Conservation (phyloP, 1,284 basidiomycete genomes). For the Ustilago vetiveriae region DNA sequence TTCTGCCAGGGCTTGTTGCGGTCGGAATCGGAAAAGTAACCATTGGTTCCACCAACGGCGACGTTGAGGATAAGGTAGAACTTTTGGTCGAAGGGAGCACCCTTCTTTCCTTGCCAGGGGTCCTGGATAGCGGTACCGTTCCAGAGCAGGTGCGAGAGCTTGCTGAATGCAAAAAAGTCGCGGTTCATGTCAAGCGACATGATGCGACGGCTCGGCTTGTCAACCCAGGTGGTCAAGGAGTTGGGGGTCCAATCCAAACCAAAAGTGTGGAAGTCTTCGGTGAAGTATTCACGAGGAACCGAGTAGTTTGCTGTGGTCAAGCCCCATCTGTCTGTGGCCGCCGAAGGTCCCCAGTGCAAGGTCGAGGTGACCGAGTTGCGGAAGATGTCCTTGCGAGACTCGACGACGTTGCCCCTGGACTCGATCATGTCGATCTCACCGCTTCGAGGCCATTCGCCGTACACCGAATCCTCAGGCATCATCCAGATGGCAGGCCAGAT, state of each 20-base stretch:
- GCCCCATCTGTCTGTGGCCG: constrained; percentile 24
- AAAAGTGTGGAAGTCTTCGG: constrained; percentile 79
- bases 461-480: constrained; percentile 76
- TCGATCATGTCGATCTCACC: constrained; percentile 84
- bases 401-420: constrained; percentile 67
- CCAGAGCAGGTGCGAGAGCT: constrained; percentile 76
- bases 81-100: constrained; percentile 85
- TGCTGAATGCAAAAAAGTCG: constrained; percentile 77
- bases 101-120: constrained; percentile 68
- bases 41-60: constrained; percentile 76
- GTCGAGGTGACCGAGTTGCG: constrained; percentile 24
- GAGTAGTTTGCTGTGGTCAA: constrained; percentile 72
- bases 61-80: constrained; percentile 85
- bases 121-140: constrained; percentile 76
- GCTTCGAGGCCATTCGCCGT: constrained; percentile 80
- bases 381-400: constrained; percentile 76
- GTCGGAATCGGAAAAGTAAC: constrained; percentile 79
- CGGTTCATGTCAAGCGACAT: constrained; percentile 70
- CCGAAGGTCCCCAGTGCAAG: constrained; percentile 21
- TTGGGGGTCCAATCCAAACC: constrained; percentile 81
- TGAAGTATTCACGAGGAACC: constrained; percentile 76
- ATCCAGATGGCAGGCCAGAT: constrained; percentile 87
- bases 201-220: constrained; percentile 74
- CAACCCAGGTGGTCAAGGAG: constrained; percentile 75
- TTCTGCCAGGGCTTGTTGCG: constrained; percentile 70